phyloP scores from a whole-genome alignment of 345 rosid genomes.

The Pugionium cornutum region DNA sequence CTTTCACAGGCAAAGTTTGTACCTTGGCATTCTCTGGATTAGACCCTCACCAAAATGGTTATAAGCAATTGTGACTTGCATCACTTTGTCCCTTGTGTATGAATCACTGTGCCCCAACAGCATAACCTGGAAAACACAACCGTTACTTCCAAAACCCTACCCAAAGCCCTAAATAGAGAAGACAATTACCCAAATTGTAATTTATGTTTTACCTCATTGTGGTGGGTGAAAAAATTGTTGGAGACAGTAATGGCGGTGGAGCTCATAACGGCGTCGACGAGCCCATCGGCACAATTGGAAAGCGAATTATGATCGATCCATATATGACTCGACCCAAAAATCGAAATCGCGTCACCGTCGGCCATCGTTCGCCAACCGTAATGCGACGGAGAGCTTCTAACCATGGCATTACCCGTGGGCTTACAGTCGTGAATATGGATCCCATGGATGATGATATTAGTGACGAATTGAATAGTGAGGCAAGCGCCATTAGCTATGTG shows the following conservation, averaged over 20 bases:
- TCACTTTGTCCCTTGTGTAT: conserved; percentile 79
- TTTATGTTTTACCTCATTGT: conserved; percentile 56
- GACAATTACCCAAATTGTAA: not conserved
- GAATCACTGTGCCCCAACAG: conserved; percentile 96
- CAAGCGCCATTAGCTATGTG: conserved; percentile 66
- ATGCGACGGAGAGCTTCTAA: conserved; percentile 77
- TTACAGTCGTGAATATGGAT: conserved; percentile 70
- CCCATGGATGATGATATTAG: conserved; percentile 75
- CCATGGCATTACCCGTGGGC: conserved; percentile 79
- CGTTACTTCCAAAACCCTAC: conserved; percentile 16
- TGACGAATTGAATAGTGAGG: conserved; percentile 63
- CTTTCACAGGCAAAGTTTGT: not conserved
- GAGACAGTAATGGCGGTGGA: conserved; percentile 79
- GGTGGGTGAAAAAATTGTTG: conserved; percentile 83
- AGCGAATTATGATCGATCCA: conserved; percentile 94
- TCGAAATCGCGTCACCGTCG: conserved; percentile 78
- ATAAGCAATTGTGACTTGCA: conserved; percentile 97
- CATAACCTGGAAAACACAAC: conserved; percentile 61
- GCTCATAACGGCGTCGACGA: conserved; percentile 67
- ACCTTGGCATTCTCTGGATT: conserved; percentile 99
- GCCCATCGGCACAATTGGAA: conserved; percentile 82
- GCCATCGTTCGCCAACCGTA: conserved; percentile 77
- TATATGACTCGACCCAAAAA: conserved; percentile 79
- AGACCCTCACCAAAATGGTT: conserved; percentile 99
- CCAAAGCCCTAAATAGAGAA: not conserved